These are phyloP conservation scores for Cryptococcus sp. DNA, from an alignment of 1,284 basidiomycete genomes.

Conservation along the genomic window DNA sequence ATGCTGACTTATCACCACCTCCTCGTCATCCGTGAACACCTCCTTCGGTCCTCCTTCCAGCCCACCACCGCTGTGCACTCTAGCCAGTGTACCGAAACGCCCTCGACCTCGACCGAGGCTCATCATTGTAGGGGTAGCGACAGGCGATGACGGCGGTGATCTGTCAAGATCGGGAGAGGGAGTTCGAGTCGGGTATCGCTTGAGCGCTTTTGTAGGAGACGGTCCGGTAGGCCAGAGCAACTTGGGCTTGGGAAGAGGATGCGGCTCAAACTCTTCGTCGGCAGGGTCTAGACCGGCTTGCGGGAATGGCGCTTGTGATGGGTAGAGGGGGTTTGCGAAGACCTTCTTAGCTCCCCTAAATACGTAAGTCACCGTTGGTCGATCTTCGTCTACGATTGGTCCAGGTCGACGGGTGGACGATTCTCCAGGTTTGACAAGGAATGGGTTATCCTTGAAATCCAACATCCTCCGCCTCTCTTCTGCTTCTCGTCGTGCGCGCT, in stretches of 20 bases:
- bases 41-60: slow-evolving; percentile 3
- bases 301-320: slow-evolving; percentile 24
- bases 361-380: slow-evolving; percentile 45
- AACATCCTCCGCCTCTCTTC: slow-evolving; percentile 20
- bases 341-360: slow-evolving; percentile 49
- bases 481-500: background rate
- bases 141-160: slow-evolving; percentile 19
- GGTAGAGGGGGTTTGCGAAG: slow-evolving; percentile 46
- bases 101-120: background rate
- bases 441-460: slow-evolving; percentile 44
- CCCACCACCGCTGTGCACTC: slow-evolving; percentile 4
- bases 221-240: slow-evolving; percentile 41
- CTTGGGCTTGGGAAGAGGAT: slow-evolving; percentile 43
- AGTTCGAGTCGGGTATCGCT: slow-evolving; percentile 5
- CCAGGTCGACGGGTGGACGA: slow-evolving; percentile 11
- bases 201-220: slow-evolving; percentile 9
- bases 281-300: slow-evolving; percentile 31
- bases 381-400: slow-evolving; percentile 28
- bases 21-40: slow-evolving; percentile 21
- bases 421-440: slow-evolving; percentile 42
- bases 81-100: background rate
- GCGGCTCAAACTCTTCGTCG: slow-evolving; percentile 43
- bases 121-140: slow-evolving; percentile 14
- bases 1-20: slow-evolving; percentile 13
- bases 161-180: slow-evolving; percentile 6